Base-by-base conservation (phyloP, 257 asterid species). In the Ballota nigra region DNA sequence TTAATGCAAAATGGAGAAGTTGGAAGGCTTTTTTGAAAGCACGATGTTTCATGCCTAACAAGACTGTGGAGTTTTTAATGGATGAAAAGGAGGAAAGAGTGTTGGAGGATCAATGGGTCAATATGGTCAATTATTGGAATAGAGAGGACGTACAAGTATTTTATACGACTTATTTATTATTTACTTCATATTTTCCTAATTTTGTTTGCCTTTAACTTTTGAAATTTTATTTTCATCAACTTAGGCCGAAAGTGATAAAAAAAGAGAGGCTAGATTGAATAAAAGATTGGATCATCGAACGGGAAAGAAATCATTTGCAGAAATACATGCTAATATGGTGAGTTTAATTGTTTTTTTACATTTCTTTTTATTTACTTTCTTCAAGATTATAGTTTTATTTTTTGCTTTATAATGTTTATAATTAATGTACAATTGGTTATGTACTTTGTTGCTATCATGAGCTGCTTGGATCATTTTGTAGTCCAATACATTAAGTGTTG, bases 281-380 rank as follows among this genome's bases (percentile, higher is more conserved):
- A 49, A 56, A 49, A 16, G 6, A n/a, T 28, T 67, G 72, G 24
- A 67, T 49, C 62, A 67, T 12, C 26, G 22, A 4, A 49, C 62
- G 24, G 45, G 71, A 66, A 66, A 66, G 20, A 66, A 1, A 5
- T 33, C 71, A 66, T 66, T 66, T 49, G 61, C 71, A 1, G 15
- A 68, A 68, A 23, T 68, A 8, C 0, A 3, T 19, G 22, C 18
- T 5, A 20, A 52, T 0, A n/a, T 68, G 52, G 73, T 68, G 63
- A 6, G 68, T 63, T 34, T 5, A 19, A 8, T 36, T 36, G 4
- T 1, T 12, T 36, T 36, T 41, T 41, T 3, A 1, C 6, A 0
- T 5, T 40, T 40, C 11, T 1, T 1, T 2, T 38, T 38, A 8
- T 1, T 1, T 8, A 38, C 3, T 8, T 8, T 8, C 43, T 38